Conservation (phyloP, 148 eudicot species). For the Fagopyrum homotropicum region DNA sequence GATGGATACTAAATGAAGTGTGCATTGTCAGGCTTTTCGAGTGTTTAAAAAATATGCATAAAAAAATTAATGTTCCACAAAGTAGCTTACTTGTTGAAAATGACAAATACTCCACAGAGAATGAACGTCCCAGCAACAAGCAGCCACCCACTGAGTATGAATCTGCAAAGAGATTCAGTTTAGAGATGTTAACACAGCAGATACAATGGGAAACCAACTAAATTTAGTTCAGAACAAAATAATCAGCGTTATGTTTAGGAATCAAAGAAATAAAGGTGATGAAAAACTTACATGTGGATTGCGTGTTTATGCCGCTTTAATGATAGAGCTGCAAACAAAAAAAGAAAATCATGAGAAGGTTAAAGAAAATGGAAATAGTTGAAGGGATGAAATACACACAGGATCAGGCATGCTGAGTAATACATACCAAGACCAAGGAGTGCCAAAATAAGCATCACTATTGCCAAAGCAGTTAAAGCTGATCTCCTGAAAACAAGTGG, state of each 20-base stretch:
- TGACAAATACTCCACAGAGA: conserved; percentile 85
- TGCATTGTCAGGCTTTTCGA: background rate
- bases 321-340: conserved; percentile 51
- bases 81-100: conserved; percentile 63
- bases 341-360: conserved; percentile 13
- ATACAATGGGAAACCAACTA: background rate
- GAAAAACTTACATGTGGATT: conserved; percentile 59
- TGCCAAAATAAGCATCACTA: conserved; percentile 66
- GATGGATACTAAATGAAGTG: background rate
- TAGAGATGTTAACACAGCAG: conserved; percentile 12
- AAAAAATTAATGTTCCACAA: background rate
- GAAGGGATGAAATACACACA: background rate
- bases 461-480: conserved; percentile 56
- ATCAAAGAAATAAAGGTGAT: background rate
- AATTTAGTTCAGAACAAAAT: no score
- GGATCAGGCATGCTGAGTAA: background rate
- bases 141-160: conserved; percentile 84
- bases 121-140: conserved; percentile 80
- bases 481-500: conserved; percentile 81
- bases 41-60: background rate
- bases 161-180: conserved; percentile 40
- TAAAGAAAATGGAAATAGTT: background rate
- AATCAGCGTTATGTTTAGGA: background rate
- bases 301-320: conserved; percentile 57
- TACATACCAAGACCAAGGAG: conserved; percentile 75